Evolutionary conservation across 1,284 basidiomycete genomes (phyloP), one percentile per base, ranked within the genome.

Genomic region (Ganoderma boninense): DNA sequence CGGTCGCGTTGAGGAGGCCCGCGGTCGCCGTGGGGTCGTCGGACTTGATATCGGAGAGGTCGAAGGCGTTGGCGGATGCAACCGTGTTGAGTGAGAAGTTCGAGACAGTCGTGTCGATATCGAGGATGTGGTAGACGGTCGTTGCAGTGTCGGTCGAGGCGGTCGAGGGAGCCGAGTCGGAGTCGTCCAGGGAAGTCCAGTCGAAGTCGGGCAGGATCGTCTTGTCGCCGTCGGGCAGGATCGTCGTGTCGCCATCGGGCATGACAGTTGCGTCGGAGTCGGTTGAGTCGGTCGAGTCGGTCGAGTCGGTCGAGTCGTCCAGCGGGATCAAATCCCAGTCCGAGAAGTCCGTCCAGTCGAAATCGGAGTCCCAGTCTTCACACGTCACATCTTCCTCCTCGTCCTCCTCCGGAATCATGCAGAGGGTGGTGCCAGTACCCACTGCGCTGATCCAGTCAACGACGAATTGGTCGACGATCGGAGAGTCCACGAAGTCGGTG

Each of bases 391-490:
- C 38, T 26, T 61, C 59, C n/a, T 26, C 59, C 35, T 59, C 57
- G 32, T 29, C 6, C 16, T 29, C 35, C 59, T 61, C 59, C 38
- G 7, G 40, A n/a, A 42, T 61, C 59, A 29, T 32, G 32, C 32
- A 57, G 54, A 35, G 54, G 54, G 54, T 57, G 54, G 14, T 32
- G 54, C 54, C 54, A 57, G 54, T 16, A 57, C 54, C 26, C 8
- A 18, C 54, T 57, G 32, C 54, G 10, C 29, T 29, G 32, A 57
- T 18, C 23, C 54, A 29, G 32, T 57, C 54, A 18, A 29, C 2
- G 54, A 57, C 32, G 54, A 57, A 16, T 57, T 35, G 54, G 54
- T 57, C 54, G 29, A 57, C 54, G 29, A 57, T 57, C 54, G 54
- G 54, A 57, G 54, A 57, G 54, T 32, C 29, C 29, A 20, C 16